Conservation (phyloP, 495 filamentous ascomycete species). For the Mytilinidion resinicola region DNA sequence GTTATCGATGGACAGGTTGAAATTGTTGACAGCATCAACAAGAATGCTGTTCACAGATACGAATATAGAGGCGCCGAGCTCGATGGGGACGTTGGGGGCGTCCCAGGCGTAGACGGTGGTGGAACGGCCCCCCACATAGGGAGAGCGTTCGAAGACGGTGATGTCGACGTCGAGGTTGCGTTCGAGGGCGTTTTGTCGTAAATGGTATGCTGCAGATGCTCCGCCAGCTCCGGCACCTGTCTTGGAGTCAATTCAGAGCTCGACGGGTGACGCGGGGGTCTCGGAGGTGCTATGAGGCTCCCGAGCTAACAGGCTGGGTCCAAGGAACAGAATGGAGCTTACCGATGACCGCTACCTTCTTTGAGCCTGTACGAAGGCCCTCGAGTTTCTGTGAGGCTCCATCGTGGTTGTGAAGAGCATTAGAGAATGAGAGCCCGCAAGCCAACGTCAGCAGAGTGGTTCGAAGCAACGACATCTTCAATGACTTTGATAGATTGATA, state of each 20-base stretch:
- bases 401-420: not conserved
- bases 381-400: not conserved
- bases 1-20: slow-evolving; percentile 52
- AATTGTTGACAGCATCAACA: slow-evolving; percentile 62
- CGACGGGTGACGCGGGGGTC: not conserved
- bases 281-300: not conserved
- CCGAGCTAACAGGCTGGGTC: not conserved
- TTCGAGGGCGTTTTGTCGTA: slow-evolving; percentile 60
- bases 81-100: slow-evolving; percentile 63
- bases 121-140: slow-evolving; percentile 78
- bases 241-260: slow-evolving; percentile 1
- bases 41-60: slow-evolving; percentile 81
- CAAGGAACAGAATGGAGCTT: not conserved
- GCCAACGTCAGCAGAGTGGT: not conserved
- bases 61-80: slow-evolving; percentile 90
- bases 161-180: slow-evolving; percentile 56
- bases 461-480: not conserved
- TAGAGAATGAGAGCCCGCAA: not conserved
- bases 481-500: too few relatives aligned
- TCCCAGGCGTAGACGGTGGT: slow-evolving; percentile 80
- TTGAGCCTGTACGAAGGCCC: slow-evolving; percentile 7
- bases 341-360: slow-evolving; percentile 30
- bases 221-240: slow-evolving; percentile 87
- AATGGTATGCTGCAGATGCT: slow-evolving; percentile 76
- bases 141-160: slow-evolving; percentile 78